phyloP scores from a whole-genome alignment of 805 yeast species.

The Barnettozyma botsteinii region DNA sequence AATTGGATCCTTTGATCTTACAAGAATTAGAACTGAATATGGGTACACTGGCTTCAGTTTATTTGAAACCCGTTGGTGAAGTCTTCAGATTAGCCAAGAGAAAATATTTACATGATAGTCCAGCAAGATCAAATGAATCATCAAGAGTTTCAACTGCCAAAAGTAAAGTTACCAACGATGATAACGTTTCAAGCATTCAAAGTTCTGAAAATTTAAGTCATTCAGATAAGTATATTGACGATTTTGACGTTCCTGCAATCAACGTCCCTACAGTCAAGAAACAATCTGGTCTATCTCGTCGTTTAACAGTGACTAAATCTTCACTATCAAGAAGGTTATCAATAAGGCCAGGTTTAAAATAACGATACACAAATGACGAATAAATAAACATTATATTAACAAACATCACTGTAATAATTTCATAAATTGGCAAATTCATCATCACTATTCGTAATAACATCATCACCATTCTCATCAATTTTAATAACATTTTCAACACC shows the following conservation, averaged over 20 bases:
- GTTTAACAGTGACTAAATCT: slow-evolving; percentile 30
- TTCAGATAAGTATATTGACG: slow-evolving; percentile 27
- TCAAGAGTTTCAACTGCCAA: slow-evolving; percentile 12
- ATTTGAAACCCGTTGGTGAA: slow-evolving; percentile 75
- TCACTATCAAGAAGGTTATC: slow-evolving; percentile 32
- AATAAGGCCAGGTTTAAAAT: slow-evolving; percentile 18
- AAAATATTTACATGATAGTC: slow-evolving; percentile 43
- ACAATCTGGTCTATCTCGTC: slow-evolving; percentile 27
- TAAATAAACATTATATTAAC: background rate
- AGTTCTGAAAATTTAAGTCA: slow-evolving; percentile 8
- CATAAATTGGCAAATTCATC: slow-evolving; percentile 6
- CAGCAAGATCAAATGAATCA: slow-evolving; percentile 35
- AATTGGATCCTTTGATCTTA: slow-evolving; percentile 59
- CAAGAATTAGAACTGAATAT: slow-evolving; percentile 81
- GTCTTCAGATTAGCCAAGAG: slow-evolving; percentile 65
- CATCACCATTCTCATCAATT: slow-evolving; percentile 4
- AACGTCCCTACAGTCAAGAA: slow-evolving; percentile 31
- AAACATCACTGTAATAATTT: background rate
- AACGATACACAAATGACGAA: too few relatives aligned
- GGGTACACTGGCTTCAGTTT: slow-evolving; percentile 79
- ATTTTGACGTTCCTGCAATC: slow-evolving; percentile 35
- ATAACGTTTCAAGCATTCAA: slow-evolving; percentile 5
- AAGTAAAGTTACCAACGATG: background rate
- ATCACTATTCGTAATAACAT: slow-evolving; percentile 1
- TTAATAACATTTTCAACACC: slow-evolving; percentile 2